Evolutionary conservation across 257 asterid species (phyloP), one percentile per base, ranked within the genome.

Genomic region (Misopates orontium): DNA sequence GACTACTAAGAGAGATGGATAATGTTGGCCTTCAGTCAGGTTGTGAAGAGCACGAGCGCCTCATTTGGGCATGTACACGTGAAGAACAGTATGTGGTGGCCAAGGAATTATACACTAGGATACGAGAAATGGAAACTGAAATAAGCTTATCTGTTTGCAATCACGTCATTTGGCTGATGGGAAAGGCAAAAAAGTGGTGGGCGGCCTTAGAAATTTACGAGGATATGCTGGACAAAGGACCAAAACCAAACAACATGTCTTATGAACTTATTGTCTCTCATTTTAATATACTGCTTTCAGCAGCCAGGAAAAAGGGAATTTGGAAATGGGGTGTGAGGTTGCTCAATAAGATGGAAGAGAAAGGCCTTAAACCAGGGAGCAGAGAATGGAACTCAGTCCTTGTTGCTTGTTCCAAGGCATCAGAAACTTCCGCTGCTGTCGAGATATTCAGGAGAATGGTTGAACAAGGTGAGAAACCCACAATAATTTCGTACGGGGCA

Each of bases 141-240:
- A 90, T 90, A 56, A 90, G 99, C 77, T 63, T 90, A 73, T 86
- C 97, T 0, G 89, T 90, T 14, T 90, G 99, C 76, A 94, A 90
- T 64, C 97, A 88, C 47, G 83, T 90, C 60, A 90, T 94, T 66
- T 94, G 99, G 99, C 56, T 94, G 31, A 70, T 94, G 89, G 97
- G 97, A 12, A 94, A 90, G 80, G 96, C 96, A 3, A 94, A 82
- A 69, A 94, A 94, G 25, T 94, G 99, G 99, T 94, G 99, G 99
- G 95, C 90, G 0, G 99, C 99, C 51, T 81, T 90, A 15, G 96
- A 94, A 69, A 84, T 94, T n/a, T 94, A 94, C 7, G 97, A 94
- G 82, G 92, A 94, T 44, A 64, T 90, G 72, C 66, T 90, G 79
- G 97, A 90, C 67, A 80, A 79, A 74, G 97, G 97, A 60, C 99